A percentile compares a stretch with the other conserved stretches of the same genome.
Conservation (phyloP, 495 filamentous ascomycete species). For the Lophium mytilinum region DNA sequence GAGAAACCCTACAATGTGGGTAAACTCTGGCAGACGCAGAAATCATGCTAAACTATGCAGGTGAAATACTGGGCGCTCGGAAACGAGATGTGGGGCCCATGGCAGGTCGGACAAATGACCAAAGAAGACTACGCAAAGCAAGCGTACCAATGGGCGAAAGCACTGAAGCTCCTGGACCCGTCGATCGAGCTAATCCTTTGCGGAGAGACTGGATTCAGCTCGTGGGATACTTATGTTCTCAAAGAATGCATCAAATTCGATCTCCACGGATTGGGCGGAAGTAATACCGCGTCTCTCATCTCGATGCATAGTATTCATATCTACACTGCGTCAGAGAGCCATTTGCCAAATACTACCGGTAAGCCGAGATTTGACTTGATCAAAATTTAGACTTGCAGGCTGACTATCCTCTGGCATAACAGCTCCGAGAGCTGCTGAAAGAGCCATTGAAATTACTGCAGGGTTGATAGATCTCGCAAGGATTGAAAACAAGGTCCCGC, state of each 20-base stretch:
- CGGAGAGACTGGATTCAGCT: constrained; percentile 56
- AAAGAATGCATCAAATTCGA: constrained; percentile 55
- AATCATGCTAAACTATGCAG: constrained; percentile 25
- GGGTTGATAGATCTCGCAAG: constrained; percentile 64
- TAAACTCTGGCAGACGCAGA: neutral
- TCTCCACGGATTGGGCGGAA: constrained; percentile 29
- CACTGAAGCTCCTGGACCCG: constrained; percentile 67
- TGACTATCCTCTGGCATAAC: constrained; percentile 26
- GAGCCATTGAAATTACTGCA: constrained; percentile 63
- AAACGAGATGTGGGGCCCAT: constrained; percentile 72
- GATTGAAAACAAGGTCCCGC: constrained; percentile 56
- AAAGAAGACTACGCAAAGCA: constrained; percentile 68
- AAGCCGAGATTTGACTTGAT: neutral
- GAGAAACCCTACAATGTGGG: constrained; percentile 64
- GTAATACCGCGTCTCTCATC: constrained; percentile 35
- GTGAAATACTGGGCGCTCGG: constrained; percentile 62
- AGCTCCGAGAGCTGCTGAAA: constrained; percentile 61
- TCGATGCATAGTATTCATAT: constrained; percentile 68
- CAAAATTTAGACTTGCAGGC: neutral
- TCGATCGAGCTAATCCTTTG: constrained; percentile 59
- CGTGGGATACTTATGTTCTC: constrained; percentile 67
- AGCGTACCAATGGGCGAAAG: constrained; percentile 74
- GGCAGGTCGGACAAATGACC: constrained; percentile 68
- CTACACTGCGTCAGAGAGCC: constrained; percentile 53
- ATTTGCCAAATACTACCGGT: constrained; percentile 28